Evolutionary conservation across 75 land plant genomes (phyloP).

Genomic region (Isoetes taiwanensis): DNA sequence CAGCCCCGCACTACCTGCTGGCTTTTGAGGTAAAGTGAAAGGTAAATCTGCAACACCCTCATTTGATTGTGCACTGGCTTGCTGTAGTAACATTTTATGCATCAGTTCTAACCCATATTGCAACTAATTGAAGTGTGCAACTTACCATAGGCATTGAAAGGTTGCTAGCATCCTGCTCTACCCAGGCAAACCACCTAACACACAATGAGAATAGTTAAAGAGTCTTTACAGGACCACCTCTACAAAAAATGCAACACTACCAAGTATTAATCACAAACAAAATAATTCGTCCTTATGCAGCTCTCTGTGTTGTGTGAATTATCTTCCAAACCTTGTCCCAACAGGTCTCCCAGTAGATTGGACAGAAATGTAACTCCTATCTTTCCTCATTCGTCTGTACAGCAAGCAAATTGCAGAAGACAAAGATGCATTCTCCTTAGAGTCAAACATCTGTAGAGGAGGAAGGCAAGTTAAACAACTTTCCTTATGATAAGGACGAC

Average conservation of each 20-base stretch:
- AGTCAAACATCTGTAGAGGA: constrained; percentile 13
- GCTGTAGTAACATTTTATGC: too few species aligned
- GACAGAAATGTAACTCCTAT: constrained; percentile 11
- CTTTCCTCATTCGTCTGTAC: constrained; percentile 16
- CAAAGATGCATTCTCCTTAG: constrained; percentile 4
- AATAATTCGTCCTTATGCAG: too few species aligned
- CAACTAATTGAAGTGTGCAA: too few species aligned
- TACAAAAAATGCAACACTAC: not conserved
- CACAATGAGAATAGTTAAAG: not conserved
- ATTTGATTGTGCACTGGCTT: too few species aligned
- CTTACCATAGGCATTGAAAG: too few species aligned
- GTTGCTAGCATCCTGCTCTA: constrained; percentile 19
- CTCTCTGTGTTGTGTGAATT: too few species aligned
- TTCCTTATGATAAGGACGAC: not conserved
- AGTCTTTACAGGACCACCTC: not conserved
- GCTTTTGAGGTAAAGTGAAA: too few species aligned
- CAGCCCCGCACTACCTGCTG: too few species aligned
- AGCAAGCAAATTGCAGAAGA: constrained; percentile 8
- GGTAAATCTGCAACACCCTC: too few species aligned
- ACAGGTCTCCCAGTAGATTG: constrained; percentile 22
- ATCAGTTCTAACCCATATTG: too few species aligned
- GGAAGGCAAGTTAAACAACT: not conserved
- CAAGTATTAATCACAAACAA: too few species aligned
- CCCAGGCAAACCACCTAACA: constrained; percentile 27
- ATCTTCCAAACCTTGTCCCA: constrained; percentile 21